phyloP scores from a whole-genome alignment of 202 grass and related monocot genomes.

The Brachypodium distachyon region DNA sequence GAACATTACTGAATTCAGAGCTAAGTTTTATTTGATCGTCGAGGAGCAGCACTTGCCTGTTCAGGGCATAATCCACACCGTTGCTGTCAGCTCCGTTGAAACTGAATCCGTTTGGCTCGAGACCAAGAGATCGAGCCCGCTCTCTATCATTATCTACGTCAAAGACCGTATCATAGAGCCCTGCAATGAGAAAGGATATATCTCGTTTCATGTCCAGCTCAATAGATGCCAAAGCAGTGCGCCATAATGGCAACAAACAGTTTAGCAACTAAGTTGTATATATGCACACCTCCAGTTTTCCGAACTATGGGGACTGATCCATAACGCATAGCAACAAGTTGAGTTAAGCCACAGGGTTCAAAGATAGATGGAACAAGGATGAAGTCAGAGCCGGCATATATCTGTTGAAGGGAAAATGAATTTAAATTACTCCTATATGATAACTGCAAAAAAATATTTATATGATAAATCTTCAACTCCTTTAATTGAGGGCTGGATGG shows the following conservation, averaged over 20 bases:
- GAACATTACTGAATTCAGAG: background rate
- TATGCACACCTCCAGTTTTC: conserved; percentile 69
- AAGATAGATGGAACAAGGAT: conserved; percentile 88
- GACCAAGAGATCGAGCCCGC: conserved; percentile 41
- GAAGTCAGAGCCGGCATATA: conserved; percentile 89
- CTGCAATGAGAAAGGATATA: background rate
- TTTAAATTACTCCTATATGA: no score
- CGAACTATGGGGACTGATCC: conserved; percentile 77
- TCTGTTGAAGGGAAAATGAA: no score
- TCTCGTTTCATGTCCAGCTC: background rate
- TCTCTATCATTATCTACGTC: conserved; percentile 82
- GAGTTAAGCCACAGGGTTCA: conserved; percentile 88
- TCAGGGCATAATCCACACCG: conserved; percentile 54
- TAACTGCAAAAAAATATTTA: no score
- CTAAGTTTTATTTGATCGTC: background rate
- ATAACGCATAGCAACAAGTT: conserved; percentile 88
- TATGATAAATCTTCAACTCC: background rate
- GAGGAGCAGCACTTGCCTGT: conserved; percentile 36
- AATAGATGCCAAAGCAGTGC: background rate
- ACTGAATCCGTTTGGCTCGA: conserved; percentile 86
- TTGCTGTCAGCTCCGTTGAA: conserved; percentile 60
- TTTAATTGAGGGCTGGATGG: background rate
- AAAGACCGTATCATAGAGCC: conserved; percentile 82
- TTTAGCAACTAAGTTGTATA: background rate
- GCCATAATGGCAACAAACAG: background rate